Conservation (phyloP, 2,329 filamentous ascomycete genomes). For the Biscogniauxia sp. region DNA sequence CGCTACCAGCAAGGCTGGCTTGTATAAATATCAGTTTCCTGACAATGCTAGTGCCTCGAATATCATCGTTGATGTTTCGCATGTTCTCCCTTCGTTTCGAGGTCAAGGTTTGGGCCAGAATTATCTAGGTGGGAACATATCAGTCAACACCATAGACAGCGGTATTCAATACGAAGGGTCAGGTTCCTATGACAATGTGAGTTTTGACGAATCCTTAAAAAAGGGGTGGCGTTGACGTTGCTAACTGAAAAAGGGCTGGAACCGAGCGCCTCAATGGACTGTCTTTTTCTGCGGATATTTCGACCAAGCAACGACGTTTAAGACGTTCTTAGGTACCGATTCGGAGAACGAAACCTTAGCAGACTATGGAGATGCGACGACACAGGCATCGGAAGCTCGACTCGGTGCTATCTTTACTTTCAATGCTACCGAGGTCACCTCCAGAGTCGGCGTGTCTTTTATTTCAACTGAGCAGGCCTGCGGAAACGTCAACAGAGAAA, state of each 20-base stretch:
- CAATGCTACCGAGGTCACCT: constrained; percentile 43
- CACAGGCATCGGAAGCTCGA: constrained; percentile 37
- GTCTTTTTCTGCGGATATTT: constrained; percentile 65
- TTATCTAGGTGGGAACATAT: constrained; percentile 60
- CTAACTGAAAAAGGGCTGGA: constrained; percentile 51
- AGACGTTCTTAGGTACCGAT: constrained; percentile 42
- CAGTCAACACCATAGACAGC: constrained; percentile 43
- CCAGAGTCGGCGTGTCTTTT: constrained; percentile 66
- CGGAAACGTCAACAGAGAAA: constrained; percentile 54
- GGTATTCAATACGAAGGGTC: constrained; percentile 53
- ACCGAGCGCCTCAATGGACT: constrained; percentile 59
- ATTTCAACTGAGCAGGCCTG: constrained; percentile 63
- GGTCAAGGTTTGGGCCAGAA: constrained; percentile 60
- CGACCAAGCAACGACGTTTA: constrained; percentile 42
- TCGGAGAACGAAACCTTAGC: constrained; percentile 30
- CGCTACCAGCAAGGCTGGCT: constrained; percentile 53
- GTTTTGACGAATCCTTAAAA: constrained; percentile 11
- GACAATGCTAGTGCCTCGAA: constrained; percentile 36
- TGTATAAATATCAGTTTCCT: constrained; percentile 62
- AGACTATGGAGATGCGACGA: constrained; percentile 32
- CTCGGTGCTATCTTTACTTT: constrained; percentile 57
- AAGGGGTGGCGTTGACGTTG: not conserved
- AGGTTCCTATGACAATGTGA: constrained; percentile 61
- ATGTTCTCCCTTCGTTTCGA: constrained; percentile 61
- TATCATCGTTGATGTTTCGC: constrained; percentile 63